Conservation (phyloP, 2,329 filamentous ascomycete genomes). For the Diaporthe caulivora region DNA sequence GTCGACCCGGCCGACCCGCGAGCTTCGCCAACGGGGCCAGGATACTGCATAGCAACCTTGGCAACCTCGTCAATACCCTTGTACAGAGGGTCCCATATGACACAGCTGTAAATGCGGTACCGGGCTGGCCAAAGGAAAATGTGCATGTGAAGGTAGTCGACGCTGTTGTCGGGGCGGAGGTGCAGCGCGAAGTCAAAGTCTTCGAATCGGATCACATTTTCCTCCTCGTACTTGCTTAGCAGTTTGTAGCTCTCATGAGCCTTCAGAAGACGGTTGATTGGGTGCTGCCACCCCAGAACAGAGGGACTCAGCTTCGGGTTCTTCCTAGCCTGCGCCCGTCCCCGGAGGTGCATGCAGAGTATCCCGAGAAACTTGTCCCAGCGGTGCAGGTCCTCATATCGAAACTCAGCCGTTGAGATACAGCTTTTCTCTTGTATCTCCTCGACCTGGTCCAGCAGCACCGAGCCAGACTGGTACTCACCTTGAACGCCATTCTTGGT, state of each 20-base stretch:
- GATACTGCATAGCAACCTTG: constrained; percentile 8
- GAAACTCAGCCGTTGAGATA: constrained; percentile 17
- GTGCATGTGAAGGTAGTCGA: constrained; percentile 26
- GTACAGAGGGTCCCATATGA: constrained; percentile 21
- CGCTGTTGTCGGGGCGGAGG: constrained; percentile 19
- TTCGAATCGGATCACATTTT: constrained; percentile 21
- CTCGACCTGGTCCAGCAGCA: constrained; percentile 11
- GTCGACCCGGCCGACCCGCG: neutral
- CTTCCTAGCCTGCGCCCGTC: constrained; percentile 19
- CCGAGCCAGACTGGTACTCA: neutral
- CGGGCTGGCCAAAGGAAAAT: constrained; percentile 19
- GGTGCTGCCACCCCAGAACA: constrained; percentile 24
- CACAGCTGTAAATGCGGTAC: constrained; percentile 25
- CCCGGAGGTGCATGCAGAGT: constrained; percentile 16
- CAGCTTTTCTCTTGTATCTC: constrained; percentile 25
- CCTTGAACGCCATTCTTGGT: neutral
- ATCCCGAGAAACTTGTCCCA: constrained; percentile 22
- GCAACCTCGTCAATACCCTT: constrained; percentile 16
- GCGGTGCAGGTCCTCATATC: constrained; percentile 27
- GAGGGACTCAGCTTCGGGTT: neutral
- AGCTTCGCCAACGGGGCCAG: neutral
- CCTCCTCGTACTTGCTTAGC: constrained; percentile 23
- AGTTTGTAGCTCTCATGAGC: constrained; percentile 16
- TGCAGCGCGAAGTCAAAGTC: constrained; percentile 29
- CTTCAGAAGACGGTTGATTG: constrained; percentile 6